Conservation (phyloP, 2,329 filamentous ascomycete genomes). For the Clonostachys chloroleuca region DNA sequence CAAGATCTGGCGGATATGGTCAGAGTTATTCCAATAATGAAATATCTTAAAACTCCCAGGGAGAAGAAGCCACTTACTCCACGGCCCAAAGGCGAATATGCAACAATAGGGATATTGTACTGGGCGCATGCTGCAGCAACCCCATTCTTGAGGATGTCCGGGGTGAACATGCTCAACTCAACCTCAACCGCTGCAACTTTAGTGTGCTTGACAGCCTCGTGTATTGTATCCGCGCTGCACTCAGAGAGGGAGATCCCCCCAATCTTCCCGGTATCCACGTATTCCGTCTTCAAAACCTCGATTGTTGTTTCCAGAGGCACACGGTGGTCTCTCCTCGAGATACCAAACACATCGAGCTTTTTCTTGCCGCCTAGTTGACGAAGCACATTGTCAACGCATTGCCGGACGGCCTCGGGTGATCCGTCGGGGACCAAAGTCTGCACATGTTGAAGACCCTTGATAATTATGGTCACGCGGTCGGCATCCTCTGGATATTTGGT, state of each 20-base stretch:
- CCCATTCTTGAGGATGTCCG: constrained; percentile 44
- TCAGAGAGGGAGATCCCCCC: constrained; percentile 49
- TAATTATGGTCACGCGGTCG: constrained; percentile 53
- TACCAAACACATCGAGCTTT: constrained; percentile 57
- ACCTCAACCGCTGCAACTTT: constrained; percentile 46
- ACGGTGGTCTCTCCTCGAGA: constrained; percentile 49
- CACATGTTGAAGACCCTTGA: constrained; percentile 52
- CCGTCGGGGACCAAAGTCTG: constrained; percentile 37
- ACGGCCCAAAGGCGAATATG: constrained; percentile 67
- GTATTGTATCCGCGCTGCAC: constrained; percentile 40
- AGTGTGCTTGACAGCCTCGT: constrained; percentile 35
- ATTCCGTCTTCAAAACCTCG: constrained; percentile 36
- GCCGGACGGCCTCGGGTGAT: constrained; percentile 47
- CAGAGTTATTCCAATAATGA: constrained; percentile 1
- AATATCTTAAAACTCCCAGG: no score
- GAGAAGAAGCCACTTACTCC: constrained; percentile 25
- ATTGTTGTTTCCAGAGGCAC: constrained; percentile 38
- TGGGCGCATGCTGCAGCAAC: constrained; percentile 53
- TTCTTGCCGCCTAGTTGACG: constrained; percentile 46
- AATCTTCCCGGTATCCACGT: constrained; percentile 46
- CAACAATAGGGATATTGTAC: constrained; percentile 63
- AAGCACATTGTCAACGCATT: constrained; percentile 54
- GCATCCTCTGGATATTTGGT: constrained; percentile 59
- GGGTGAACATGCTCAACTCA: constrained; percentile 46
- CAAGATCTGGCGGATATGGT: constrained; percentile 45